A percentile compares a stretch with the other conserved stretches of the same genome.
phyloP scores from a whole-genome alignment of 495 filamentous ascomycete genomes.

The Lasiosphaeriaceae sp. region DNA sequence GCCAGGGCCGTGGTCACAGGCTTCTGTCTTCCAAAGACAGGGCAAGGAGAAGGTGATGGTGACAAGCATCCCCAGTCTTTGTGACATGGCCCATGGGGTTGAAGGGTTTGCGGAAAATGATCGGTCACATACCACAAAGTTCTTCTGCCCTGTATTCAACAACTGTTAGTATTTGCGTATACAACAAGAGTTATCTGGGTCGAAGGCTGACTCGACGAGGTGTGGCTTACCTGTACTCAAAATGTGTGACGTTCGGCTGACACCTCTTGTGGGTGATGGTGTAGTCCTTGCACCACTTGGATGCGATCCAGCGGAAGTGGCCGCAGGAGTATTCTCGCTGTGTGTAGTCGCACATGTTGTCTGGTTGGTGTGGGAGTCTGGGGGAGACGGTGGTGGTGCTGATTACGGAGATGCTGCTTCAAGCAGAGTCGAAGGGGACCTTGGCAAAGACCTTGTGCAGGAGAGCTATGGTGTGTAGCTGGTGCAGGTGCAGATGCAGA shows the following conservation, averaged over 20 bases:
- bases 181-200: not conserved
- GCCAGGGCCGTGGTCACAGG: too few species aligned
- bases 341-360: slow-evolving; percentile 32
- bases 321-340: slow-evolving; percentile 40
- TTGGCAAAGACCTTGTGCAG: not conserved
- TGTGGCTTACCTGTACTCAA: slow-evolving; percentile 30
- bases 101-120: too few species aligned
- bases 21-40: not conserved
- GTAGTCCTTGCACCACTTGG: slow-evolving; percentile 39
- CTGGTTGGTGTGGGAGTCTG: not conserved
- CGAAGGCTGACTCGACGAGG: not conserved
- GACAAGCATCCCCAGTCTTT: too few species aligned
- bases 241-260: slow-evolving; percentile 37
- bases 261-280: slow-evolving; percentile 38
- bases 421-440: not conserved
- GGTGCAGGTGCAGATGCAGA: not conserved
- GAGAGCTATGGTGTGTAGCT: not conserved
- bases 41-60: too few species aligned
- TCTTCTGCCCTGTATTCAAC: slow-evolving; percentile 26
- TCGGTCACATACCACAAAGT: slow-evolving; percentile 29
- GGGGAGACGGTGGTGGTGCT: not conserved
- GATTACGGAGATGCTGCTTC: too few species aligned
- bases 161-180: not conserved
- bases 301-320: slow-evolving; percentile 41
- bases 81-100: too few species aligned